These are phyloP conservation scores for Blastomyces gilchristii DNA, from an alignment of 2,329 filamentous ascomycete genomes.

Conservation along the genomic window DNA sequence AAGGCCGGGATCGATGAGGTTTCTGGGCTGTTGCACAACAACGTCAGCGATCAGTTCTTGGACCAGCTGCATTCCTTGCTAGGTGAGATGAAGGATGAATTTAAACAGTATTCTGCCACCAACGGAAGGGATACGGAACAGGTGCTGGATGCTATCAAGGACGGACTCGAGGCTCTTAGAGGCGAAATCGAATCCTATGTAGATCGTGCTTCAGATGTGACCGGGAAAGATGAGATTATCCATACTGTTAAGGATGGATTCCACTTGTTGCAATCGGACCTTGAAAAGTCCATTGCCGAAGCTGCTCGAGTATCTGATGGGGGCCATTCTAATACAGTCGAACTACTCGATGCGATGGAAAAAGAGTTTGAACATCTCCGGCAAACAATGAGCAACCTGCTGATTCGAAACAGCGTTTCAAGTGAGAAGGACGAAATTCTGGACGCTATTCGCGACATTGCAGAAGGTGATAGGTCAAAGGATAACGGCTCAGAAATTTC, in stretches of 20 bases:
- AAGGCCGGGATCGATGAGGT: conserved; percentile 35
- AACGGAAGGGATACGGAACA: conserved; percentile 78
- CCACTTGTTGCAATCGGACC: conserved; percentile 49
- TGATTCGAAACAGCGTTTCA: conserved; percentile 49
- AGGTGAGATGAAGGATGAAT: conserved; percentile 52
- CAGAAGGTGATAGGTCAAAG: conserved; percentile 29
- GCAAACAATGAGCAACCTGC: conserved; percentile 60
- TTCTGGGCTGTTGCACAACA: conserved; percentile 44
- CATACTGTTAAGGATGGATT: conserved; percentile 47
- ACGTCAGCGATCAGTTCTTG: conserved; percentile 48
- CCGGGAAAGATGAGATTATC: conserved; percentile 66
- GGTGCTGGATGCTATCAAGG: conserved; percentile 75
- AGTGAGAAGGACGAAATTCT: conserved; percentile 52
- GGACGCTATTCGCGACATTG: conserved; percentile 47
- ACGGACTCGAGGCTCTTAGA: conserved; percentile 72
- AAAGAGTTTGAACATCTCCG: conserved; percentile 74
- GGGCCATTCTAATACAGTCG: conserved; percentile 49
- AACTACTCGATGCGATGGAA: conserved; percentile 64
- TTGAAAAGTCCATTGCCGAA: conserved; percentile 44
- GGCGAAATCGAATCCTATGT: conserved; percentile 73
- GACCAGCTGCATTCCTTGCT: conserved; percentile 48
- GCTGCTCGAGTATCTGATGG: conserved; percentile 24
- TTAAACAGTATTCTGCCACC: conserved; percentile 69
- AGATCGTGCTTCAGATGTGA: conserved; percentile 57
- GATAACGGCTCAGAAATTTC: conserved; percentile 38